Conservation (phyloP, 148 eudicot species). For the Nyssa sinensis region DNA sequence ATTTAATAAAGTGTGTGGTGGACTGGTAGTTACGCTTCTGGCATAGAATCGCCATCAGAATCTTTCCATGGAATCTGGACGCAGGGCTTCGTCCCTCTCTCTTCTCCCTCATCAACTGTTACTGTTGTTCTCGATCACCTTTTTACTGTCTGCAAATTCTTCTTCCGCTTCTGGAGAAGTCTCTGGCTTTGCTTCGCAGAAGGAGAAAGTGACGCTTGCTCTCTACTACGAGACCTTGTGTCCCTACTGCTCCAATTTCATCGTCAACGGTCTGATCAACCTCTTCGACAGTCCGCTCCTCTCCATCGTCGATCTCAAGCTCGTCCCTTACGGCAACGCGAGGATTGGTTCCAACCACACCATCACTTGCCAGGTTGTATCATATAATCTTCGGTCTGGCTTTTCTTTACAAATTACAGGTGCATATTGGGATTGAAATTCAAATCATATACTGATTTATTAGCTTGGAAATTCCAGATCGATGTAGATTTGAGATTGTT, state of each 20-base stretch:
- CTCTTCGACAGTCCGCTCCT: constrained; percentile 33
- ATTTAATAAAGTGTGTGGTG: not conserved
- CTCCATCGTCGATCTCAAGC: constrained; percentile 37
- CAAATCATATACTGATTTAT: not conserved
- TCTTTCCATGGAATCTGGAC: not conserved
- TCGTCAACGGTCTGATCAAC: constrained; percentile 37
- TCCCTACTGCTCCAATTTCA: constrained; percentile 47
- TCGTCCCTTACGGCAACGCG: constrained; percentile 55
- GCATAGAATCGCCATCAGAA: not conserved
- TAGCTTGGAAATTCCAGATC: not conserved
- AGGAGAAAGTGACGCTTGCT: constrained; percentile 31
- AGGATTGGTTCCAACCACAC: constrained; percentile 28
- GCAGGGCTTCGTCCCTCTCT: not conserved
- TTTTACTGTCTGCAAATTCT: not conserved
- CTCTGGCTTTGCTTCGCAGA: not conserved
- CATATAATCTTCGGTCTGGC: not conserved
- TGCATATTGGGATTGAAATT: not conserved
- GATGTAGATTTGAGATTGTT: not conserved
- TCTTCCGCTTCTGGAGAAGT: not conserved
- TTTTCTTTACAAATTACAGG: not conserved
- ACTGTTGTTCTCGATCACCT: not conserved
- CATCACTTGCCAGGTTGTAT: constrained; percentile 51
- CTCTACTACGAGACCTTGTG: constrained; percentile 47
- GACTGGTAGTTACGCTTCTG: not conserved
- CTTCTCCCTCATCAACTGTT: not conserved